Evolutionary conservation across 345 rosid species (phyloP), one percentile per base, ranked within the genome.

Genomic region (Salix koriyanagi): DNA sequence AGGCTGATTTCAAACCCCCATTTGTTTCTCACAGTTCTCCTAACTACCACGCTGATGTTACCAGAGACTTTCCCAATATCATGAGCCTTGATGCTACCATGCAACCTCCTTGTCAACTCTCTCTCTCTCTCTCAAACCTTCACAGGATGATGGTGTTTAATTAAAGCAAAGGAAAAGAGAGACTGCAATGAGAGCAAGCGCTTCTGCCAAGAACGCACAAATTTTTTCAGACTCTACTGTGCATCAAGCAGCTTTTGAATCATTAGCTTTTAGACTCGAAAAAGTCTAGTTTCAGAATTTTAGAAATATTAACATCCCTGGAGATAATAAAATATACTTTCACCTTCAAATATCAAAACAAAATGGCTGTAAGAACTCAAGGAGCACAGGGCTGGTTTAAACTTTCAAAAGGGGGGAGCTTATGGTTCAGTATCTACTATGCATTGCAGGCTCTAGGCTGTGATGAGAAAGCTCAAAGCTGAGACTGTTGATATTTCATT

Each of bases 211-310:
- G 67, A 18, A 42, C 30, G 62, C 73, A 41, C 41, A 14, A 46
- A 23, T 26, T 60, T 42, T 73, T 79, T 74, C 37, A 79, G 52
- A 66, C 52, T 44, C 62, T 44, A 48, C 66, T 39, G 32, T 44
- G 14, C 69, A 18, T 50, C 68, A 50, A 68, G 71, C 61, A 52
- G 11, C 44, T 64, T 56, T 41, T 2, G 60, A 79, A 28, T 46
- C 28, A 34, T 34, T 62, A 76, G 61, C 67, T 65, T 73, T 60
- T 69, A 69, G 60, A 81, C 79, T 64, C 34, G 52, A 70, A 32
- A 77, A 19, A 7, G 5, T 44, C 67, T 23, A 23, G 67, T 61
- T 71, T 61, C 74, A 61, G 60, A 67, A 28, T 12, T 36, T 30
- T 6, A n/a, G 72, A 70, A 67, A 67, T 7, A 25, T 44, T 19